phyloP scores from a whole-genome alignment of 129 eudicot species.

The Heracleum sosnowskyi region DNA sequence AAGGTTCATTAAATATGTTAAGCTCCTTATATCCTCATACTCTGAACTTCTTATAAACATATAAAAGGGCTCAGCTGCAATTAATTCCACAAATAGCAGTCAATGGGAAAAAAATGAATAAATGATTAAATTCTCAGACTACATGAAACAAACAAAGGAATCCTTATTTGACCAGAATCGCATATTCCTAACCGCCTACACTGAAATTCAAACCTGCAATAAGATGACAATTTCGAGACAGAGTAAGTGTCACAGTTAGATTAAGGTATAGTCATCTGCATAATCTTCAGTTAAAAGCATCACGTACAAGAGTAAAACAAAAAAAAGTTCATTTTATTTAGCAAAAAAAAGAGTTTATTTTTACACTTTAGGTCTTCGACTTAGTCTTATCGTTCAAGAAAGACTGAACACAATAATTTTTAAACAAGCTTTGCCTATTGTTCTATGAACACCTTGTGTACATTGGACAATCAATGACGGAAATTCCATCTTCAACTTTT shows the following conservation, averaged over 20 bases:
- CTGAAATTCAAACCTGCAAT: conserved; percentile 57
- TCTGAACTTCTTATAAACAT: conserved; percentile 70
- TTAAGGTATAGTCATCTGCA: background rate
- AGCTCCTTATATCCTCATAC: conserved; percentile 48
- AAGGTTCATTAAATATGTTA: background rate
- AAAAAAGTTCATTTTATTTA: no score
- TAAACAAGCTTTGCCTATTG: background rate
- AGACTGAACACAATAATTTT: no score
- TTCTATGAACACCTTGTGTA: no score
- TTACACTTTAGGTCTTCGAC: background rate
- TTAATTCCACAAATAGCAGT: conserved; percentile 17
- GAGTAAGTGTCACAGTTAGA: background rate
- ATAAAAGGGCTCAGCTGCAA: conserved; percentile 62
- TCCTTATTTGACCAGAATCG: conserved; percentile 77
- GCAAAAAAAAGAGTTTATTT: no score
- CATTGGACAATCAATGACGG: no score
- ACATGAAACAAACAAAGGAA: conserved; percentile 5
- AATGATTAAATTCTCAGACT: background rate
- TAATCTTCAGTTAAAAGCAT: background rate
- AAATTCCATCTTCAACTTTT: no score
- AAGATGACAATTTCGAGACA: no score
- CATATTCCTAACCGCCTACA: conserved; percentile 39
- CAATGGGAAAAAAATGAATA: conserved; percentile 6
- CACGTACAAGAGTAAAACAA: background rate
- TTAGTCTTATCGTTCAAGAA: no score